Evolutionary conservation across 2,329 filamentous ascomycete genomes (phyloP), one percentile per base, ranked within the genome.

Genomic region (Fusarium setosum): DNA sequence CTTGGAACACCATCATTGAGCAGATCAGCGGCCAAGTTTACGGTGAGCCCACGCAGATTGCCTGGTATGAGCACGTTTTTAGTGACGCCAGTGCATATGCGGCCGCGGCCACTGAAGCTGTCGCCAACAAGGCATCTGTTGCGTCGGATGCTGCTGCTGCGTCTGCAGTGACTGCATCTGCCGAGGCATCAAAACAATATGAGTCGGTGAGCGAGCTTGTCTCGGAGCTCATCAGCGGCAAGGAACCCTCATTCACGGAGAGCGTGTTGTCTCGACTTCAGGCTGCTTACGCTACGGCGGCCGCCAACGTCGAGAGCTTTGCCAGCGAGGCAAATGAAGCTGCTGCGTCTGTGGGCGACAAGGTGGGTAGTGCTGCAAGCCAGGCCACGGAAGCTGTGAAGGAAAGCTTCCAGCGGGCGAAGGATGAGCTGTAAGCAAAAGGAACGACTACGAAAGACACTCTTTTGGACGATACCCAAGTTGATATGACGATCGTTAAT

Each of bases 211-310:
- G 90, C 73, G 87, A 86, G 12, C 84, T 96, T 3, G 84, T 97
- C 13, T 91, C 90, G 2, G 93, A 96, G 76, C 82, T 96, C 2
- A 82, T 97, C 13, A 79, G 85, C 37, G 93, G 92, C 52, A 93
- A 90, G 75, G 93, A 96, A 74, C 90, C 92, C 1, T 88, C 89
- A 13, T 96, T 93, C 71, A 94, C 90, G 0, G 92, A 96, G 72
- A 94, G 91, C 59, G 90, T 95, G 4, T 88, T 93, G 77, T 88
- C 82, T 51, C 87, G 91, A 50, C 83, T 97, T 12, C 86, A 87
- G 56, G 89, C 86, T 4, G 91, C 88, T 1, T 96, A 95, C 72
- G 87, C 88, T 21, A 92, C 89, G 0, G 90, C 88, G 2, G 79
- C 86, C 3, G 83, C 87, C 1, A 88, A 83, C 1, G 80, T 84